Evolutionary conservation across 2,329 filamentous ascomycete species (phyloP), one percentile per base, ranked within the genome.

Genomic region (Tolypocladium inflatum): DNA sequence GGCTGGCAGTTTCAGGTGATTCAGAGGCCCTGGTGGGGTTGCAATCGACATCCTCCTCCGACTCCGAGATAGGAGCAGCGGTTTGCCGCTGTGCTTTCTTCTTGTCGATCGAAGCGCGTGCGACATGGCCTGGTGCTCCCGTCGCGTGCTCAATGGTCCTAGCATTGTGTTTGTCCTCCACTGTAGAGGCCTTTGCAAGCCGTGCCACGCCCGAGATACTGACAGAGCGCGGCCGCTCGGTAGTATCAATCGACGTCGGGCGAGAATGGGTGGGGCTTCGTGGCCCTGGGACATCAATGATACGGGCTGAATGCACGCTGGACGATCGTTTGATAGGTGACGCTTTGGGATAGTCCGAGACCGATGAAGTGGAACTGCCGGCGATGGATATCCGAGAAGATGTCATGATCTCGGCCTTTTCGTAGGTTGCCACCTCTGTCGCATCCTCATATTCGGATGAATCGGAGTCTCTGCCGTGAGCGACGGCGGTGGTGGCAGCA

Each of bases 391-490:
- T 74, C 41, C 82, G 74, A 4, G 81, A 77, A 0, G 81, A 82
- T 0, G 79, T 84, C 57, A 85, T 62, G 37, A 85, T 81, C 63
- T 83, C 74, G 2, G 81, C 79, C 63, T 82, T 77, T 77, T 89
- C 80, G 67, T 82, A 73, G 68, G 74, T 64, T 26, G 63, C 61
- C 67, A 80, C 63, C 64, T 78, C 58, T 63, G 85, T 70, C 63
- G 82, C 71, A 60, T 79, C 65, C 63, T 81, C 55, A 73, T 58
- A 59, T 6, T 60, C 45, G n/a, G 62, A 59, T 52, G 58, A 39
- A 35, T 55, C 62, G 57, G 45, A 61, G 58, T 42, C 61, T 52
- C 55, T 60, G 61, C 45, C 8, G 5, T 19, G 19, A 23, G 38
- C 38, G 15, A 10, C 4, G 30, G 54, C 9, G 10, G 54, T 5